Conservation (phyloP, 768 basidiomycete species). For the Lyophyllum semitale region DNA sequence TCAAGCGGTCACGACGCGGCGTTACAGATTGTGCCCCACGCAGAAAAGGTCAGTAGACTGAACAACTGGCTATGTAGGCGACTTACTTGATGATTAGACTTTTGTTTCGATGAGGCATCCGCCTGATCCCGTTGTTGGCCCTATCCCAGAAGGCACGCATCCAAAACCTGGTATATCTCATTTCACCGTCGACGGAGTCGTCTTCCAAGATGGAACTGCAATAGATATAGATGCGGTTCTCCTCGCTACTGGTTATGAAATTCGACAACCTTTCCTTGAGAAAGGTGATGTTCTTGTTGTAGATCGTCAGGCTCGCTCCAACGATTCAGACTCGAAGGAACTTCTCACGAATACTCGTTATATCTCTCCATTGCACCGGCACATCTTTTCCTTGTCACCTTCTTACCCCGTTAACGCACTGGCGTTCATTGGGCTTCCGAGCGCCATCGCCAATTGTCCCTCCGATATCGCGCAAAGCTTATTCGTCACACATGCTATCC, state of each 20-base stretch:
- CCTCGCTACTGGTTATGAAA: conserved; percentile 58
- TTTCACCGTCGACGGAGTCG: conserved; percentile 44
- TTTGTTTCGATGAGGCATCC: conserved; percentile 34
- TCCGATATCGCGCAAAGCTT: conserved; percentile 52
- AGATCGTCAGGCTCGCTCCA: conserved; percentile 26
- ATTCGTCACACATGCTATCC: conserved; percentile 46
- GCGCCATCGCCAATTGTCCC: conserved; percentile 47
- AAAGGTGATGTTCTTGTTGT: conserved; percentile 30
- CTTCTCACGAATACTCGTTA: conserved; percentile 54
- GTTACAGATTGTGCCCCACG: conserved; percentile 38
- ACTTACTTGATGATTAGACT: conserved; percentile 13
- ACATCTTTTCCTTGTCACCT: conserved; percentile 55
- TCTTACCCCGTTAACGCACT: conserved; percentile 51
- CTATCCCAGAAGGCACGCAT: conserved; percentile 26
- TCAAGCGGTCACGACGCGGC: conserved; percentile 52
- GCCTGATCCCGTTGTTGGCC: conserved; percentile 12
- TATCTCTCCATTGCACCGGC: conserved; percentile 54
- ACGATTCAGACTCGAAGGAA: conserved; percentile 16
- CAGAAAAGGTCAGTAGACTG: conserved; percentile 37
- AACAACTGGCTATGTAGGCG: too few relatives aligned
- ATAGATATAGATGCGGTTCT: conserved; percentile 48
- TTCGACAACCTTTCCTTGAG: conserved; percentile 49
- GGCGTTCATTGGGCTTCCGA: conserved; percentile 56
- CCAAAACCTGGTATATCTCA: conserved; percentile 47
- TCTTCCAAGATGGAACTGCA: conserved; percentile 48